Base-by-base conservation (phyloP, 257 asterid species). In the Fraxinus quadrangulata region DNA sequence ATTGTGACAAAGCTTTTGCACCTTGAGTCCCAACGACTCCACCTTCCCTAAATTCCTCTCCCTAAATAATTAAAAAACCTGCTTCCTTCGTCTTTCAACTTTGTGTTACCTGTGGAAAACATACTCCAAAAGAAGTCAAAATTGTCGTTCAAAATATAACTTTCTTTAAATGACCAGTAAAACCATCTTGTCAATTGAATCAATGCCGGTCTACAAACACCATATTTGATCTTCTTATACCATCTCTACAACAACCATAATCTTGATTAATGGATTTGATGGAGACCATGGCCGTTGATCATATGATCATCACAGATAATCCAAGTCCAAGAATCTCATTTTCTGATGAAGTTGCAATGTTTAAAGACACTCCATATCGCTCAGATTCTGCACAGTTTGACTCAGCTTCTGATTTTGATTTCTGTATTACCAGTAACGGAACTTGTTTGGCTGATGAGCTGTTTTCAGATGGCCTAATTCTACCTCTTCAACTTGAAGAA, bases 371-470 rank as follows among this genome's bases (percentile, higher is more conserved):
- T 17, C 69, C 68, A 17, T 78, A 3, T 39, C 73, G 78, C 54
- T 39, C 67, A 19, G 87, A 78, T 67, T 72, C 80, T 39, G 17
- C 81, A 1, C 2, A 51, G 19, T 37, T 71, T 3, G 83, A 81
- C 49, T 76, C 75, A 24, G 49, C 30, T 76, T 45, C 85, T 28
- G 90, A 80, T 21, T 87, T 87, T 33, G 83, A 85, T 79, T 87
- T 87, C 84, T 84, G 90, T 67, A 78, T 71, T 68, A 77, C 75
- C 77, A 71, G 17, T 42, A 75, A 30, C 42, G 86, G 85, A 76
- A 74, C 81, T 51, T 80, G 85, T 71, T 78, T 88, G 8, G 90
- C 90, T 14, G 90, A 87, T 77, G 89, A 87, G 70, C 83, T 87
- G 9, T 87, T 87, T 81, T 87, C 83, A 5, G 84, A 77, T 75